Evolutionary conservation across 768 basidiomycete species (phyloP).

Genomic region (Sistotremastrum niveocremeum): DNA sequence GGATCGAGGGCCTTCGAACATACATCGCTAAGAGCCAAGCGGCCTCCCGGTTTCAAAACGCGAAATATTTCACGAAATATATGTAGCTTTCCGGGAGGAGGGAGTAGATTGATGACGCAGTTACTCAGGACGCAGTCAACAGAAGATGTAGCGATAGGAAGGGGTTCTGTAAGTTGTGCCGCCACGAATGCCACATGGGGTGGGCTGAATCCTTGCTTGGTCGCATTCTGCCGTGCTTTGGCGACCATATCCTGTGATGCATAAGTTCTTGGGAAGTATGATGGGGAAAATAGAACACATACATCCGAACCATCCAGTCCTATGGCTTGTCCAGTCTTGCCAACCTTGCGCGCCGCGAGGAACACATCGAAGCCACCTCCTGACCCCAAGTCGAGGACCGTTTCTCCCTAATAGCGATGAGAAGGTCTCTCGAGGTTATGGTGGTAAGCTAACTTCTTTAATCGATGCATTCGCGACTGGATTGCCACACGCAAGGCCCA

Average conservation of each 20-base stretch:
- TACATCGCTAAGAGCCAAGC: conserved; percentile 40
- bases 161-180: conserved; percentile 24
- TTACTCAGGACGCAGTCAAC: conserved; percentile 46
- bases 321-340: conserved; percentile 34
- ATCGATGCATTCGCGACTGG: conserved; percentile 33
- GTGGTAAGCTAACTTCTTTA: conserved; percentile 23
- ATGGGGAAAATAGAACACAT: conserved; percentile 5
- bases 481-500: conserved; percentile 44
- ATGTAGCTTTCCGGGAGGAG: conserved; percentile 25
- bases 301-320: conserved; percentile 42
- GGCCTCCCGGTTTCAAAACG: conserved; percentile 42
- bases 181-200: conserved; percentile 38
- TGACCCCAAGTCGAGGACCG: conserved; percentile 41
- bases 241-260: conserved; percentile 34
- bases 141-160: conserved; percentile 34
- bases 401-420: conserved; percentile 35
- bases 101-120: conserved; percentile 41
- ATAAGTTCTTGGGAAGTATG: neutral
- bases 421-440: neutral
- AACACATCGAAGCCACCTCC: conserved; percentile 46
- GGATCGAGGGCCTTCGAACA: conserved; percentile 2
- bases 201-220: conserved; percentile 25
- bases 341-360: conserved; percentile 36
- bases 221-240: conserved; percentile 33
- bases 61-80: conserved; percentile 34